phyloP scores from a whole-genome alignment of 805 yeast species.

The Huiozyma sinensis region DNA sequence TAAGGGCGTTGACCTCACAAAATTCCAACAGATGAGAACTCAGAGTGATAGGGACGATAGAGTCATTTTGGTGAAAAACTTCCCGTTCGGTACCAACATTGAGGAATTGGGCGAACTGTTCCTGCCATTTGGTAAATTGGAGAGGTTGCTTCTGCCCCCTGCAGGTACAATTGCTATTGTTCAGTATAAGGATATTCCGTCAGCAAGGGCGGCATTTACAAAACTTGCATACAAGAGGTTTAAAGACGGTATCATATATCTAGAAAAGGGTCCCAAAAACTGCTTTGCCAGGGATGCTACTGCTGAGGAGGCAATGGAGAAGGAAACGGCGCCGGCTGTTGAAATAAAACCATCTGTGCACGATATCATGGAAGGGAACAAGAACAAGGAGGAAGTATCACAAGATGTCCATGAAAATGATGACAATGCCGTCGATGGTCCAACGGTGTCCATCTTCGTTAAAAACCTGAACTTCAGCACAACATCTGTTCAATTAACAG shows the following conservation, averaged over 20 bases:
- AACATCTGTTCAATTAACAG: conserved; percentile 42
- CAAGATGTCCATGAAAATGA: conserved; percentile 31
- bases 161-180: conserved; percentile 93
- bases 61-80: conserved; percentile 76
- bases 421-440: conserved; percentile 42
- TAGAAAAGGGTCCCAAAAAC: conserved; percentile 89
- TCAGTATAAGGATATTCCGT: conserved; percentile 71
- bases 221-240: conserved; percentile 81
- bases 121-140: conserved; percentile 65
- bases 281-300: conserved; percentile 56
- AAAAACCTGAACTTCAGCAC: conserved; percentile 88
- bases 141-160: conserved; percentile 84
- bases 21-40: conserved; percentile 41
- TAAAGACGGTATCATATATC: conserved; percentile 74
- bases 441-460: conserved; percentile 80
- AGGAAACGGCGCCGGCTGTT: conserved; percentile 22
- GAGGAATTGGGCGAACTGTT: conserved; percentile 79
- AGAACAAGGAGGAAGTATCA: conserved; percentile 13
- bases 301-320: conserved; percentile 28
- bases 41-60: conserved; percentile 60
- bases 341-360: conserved; percentile 23
- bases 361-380: conserved; percentile 29
- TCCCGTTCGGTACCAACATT: conserved; percentile 75
- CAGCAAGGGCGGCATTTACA: conserved; percentile 82
- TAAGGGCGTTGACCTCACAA: conserved; percentile 73